Conservation (phyloP, 768 basidiomycete species). For the Coprinopsis cinerea region DNA sequence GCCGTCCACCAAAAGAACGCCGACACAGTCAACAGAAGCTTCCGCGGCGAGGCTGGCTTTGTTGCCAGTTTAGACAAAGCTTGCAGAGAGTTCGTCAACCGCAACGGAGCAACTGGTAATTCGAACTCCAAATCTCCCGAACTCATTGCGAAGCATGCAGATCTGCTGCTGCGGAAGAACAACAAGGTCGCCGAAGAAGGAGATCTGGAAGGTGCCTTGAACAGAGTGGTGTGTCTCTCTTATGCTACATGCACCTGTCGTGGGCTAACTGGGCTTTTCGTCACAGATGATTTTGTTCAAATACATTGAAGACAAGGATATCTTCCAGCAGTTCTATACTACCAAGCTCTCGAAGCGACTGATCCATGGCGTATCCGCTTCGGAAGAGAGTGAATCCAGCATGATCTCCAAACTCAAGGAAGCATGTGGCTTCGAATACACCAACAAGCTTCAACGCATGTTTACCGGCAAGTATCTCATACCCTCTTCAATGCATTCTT, state of each 20-base stretch:
- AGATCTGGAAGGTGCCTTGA: conserved; percentile 86
- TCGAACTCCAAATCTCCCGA: conserved; percentile 92
- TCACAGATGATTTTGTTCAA: conserved; percentile 96
- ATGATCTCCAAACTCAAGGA: conserved; percentile 99
- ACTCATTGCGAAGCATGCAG: conserved; percentile 90
- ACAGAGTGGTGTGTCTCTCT: conserved; percentile 70
- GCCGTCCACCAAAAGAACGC: conserved; percentile 93
- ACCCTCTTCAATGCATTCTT: conserved; percentile 85
- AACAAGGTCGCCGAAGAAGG: conserved; percentile 97
- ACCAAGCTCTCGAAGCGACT: conserved; percentile 94
- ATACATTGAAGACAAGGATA: conserved; percentile 98
- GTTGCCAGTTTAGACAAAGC: conserved; percentile 95
- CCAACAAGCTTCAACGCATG: conserved; percentile 97
- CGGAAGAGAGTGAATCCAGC: conserved; percentile 94
- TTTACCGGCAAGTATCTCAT: conserved; percentile 94
- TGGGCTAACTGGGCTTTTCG: conserved; percentile 23
- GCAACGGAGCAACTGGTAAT: conserved; percentile 87
- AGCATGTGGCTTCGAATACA: conserved; percentile 97
- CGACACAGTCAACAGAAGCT: conserved; percentile 86
- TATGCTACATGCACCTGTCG: conserved; percentile 16
- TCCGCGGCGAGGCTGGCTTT: conserved; percentile 93
- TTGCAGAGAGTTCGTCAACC: conserved; percentile 94
- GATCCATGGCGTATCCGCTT: conserved; percentile 87
- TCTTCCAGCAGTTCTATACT: conserved; percentile 99
- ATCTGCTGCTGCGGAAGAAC: conserved; percentile 87